Percentiles rank a stretch among this genome's conserved stretches.
phyloP scores from a whole-genome alignment of 164 flowering plant genomes.

The Tetracentron sinense region DNA sequence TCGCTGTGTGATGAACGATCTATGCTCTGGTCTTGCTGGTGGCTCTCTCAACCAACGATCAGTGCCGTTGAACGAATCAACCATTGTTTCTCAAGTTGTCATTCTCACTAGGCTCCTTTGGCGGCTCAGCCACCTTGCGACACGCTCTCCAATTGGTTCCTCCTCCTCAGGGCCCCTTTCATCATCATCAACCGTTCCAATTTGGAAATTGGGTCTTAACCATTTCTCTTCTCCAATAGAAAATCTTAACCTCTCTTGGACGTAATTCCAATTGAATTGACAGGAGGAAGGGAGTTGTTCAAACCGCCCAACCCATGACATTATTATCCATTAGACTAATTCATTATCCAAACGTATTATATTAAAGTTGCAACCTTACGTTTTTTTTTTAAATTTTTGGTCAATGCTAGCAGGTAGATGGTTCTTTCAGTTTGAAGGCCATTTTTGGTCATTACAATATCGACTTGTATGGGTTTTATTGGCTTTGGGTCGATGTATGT shows the following conservation, averaged over 20 bases:
- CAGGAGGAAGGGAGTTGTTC: conserved; percentile 12
- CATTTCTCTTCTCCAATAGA: background rate
- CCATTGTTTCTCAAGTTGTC: conserved; percentile 52
- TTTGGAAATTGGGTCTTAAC: conserved; percentile 13
- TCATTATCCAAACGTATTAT: no score
- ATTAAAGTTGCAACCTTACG: no score
- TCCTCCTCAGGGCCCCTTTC: conserved; percentile 44
- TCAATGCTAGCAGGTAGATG: no score
- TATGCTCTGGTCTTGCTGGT: conserved; percentile 81
- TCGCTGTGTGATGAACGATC: conserved; percentile 75
- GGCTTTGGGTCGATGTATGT: no score
- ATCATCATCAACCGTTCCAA: conserved; percentile 35
- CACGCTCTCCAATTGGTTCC: conserved; percentile 14
- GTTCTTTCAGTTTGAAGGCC: no score
- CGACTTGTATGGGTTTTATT: no score
- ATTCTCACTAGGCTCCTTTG: conserved; percentile 36
- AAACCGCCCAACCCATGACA: no score
- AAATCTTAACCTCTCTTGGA: background rate
- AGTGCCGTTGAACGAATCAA: conserved; percentile 77
- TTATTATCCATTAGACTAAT: no score
- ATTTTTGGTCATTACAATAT: no score
- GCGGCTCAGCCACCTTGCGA: conserved; percentile 36
- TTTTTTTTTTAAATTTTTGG: no score
- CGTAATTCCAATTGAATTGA: conserved; percentile 5
- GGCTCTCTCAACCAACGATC: conserved; percentile 73